phyloP scores from a whole-genome alignment of 1,139 yeast species.

The Arxiozyma slooffiae region DNA sequence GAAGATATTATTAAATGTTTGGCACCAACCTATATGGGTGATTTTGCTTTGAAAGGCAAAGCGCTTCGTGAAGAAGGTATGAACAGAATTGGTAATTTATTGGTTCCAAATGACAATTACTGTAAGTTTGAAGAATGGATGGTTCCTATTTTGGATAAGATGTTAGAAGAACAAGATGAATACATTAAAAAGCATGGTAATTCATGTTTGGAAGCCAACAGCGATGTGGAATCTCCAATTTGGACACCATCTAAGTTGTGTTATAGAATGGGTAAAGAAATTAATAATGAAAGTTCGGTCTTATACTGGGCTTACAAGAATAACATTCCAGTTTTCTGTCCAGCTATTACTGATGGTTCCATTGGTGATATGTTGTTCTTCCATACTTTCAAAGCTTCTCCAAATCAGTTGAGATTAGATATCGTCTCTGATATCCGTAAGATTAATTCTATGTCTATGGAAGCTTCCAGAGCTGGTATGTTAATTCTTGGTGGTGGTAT shows the following conservation, averaged over 20 bases:
- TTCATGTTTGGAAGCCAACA: conserved; percentile 43
- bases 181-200: conserved; percentile 42
- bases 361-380: conserved; percentile 97
- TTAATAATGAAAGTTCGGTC: conserved; percentile 87
- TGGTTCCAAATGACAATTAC: conserved; percentile 96
- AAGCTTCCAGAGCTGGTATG: conserved; percentile 94
- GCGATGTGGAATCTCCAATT: conserved; percentile 41
- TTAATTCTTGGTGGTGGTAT: conserved; percentile 92
- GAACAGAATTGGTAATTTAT: conserved; percentile 92
- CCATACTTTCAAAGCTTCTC: conserved; percentile 93
- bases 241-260: conserved; percentile 95
- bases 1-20: conserved; percentile 93
- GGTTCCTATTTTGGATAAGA: conserved; percentile 78
- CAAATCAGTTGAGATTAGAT: conserved; percentile 79
- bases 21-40: conserved; percentile 94
- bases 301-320: conserved; percentile 97
- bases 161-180: conserved; percentile 81
- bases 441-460: conserved; percentile 90
- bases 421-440: conserved; percentile 87
- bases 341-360: conserved; percentile 95
- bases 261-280: conserved; percentile 89
- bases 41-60: conserved; percentile 71
- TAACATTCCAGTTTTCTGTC: conserved; percentile 91
- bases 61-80: conserved; percentile 85
- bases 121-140: conserved; percentile 98